Evolutionary conservation across 2,329 filamentous ascomycete genomes (phyloP).

Genomic region (Penicillium sp.): DNA sequence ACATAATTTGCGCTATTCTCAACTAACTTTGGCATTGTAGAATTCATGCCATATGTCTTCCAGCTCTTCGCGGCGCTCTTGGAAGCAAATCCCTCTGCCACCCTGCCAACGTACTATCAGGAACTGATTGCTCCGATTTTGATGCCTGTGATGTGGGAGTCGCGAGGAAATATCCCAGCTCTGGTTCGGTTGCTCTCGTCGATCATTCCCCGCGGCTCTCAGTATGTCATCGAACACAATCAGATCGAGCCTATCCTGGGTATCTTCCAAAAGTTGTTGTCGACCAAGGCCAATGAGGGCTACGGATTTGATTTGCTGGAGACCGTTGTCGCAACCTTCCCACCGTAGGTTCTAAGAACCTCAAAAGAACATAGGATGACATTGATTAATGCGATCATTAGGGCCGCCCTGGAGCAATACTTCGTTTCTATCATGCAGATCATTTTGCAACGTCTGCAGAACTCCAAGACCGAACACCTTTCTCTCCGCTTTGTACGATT

Average conservation of each 20-base stretch:
- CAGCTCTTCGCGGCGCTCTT: slow-evolving; percentile 88
- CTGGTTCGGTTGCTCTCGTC: slow-evolving; percentile 77
- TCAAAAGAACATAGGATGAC: no score
- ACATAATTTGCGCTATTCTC: background rate
- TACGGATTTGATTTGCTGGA: slow-evolving; percentile 90
- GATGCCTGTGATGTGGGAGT: slow-evolving; percentile 80
- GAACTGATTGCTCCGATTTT: slow-evolving; percentile 72
- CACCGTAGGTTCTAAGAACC: slow-evolving; percentile 59
- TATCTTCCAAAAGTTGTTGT: slow-evolving; percentile 87
- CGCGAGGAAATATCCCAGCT: slow-evolving; percentile 85
- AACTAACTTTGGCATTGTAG: slow-evolving; percentile 42
- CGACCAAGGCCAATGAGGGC: slow-evolving; percentile 73
- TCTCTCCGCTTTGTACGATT: slow-evolving; percentile 85
- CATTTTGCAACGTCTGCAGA: slow-evolving; percentile 66
- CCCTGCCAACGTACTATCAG: slow-evolving; percentile 75
- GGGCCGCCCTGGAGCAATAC: slow-evolving; percentile 63
- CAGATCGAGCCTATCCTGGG: slow-evolving; percentile 85
- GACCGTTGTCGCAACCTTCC: slow-evolving; percentile 65
- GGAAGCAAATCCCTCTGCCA: slow-evolving; percentile 73
- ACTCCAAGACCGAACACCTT: slow-evolving; percentile 74
- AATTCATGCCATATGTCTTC: slow-evolving; percentile 95
- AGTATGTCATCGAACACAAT: slow-evolving; percentile 67
- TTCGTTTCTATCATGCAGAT: slow-evolving; percentile 75
- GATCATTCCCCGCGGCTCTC: slow-evolving; percentile 70
- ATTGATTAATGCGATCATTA: slow-evolving; percentile 30